Evolutionary conservation across 306 rosid genomes (phyloP).

Genomic region (Elaeagnus macrophylla): DNA sequence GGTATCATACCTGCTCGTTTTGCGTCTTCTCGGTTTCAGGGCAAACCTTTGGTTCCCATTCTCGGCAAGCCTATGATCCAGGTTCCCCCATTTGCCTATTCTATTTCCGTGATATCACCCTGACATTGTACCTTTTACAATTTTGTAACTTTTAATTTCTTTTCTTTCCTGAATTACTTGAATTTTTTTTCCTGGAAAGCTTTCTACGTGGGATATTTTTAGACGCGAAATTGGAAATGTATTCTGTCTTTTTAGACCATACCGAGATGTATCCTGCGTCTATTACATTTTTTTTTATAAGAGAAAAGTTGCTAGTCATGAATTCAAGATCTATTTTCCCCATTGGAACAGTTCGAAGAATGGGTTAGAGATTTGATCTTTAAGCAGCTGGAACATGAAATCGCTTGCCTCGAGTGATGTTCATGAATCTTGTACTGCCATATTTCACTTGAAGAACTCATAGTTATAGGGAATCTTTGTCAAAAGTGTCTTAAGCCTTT

Average conservation of each 20-base stretch:
- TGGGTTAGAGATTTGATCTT: too few relatives aligned
- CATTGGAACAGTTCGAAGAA: too few relatives aligned
- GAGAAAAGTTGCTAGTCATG: neutral
- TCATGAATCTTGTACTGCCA: too few relatives aligned
- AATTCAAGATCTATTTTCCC: neutral
- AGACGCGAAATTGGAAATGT: neutral
- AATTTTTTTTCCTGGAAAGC: neutral
- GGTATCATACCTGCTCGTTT: constrained; percentile 93
- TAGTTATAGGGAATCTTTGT: too few relatives aligned
- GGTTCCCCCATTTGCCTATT: constrained; percentile 22
- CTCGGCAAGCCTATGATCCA: constrained; percentile 99
- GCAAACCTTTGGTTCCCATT: constrained; percentile 81
- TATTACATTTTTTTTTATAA: neutral
- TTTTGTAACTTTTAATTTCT: neutral
- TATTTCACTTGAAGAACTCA: too few relatives aligned
- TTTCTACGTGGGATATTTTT: neutral
- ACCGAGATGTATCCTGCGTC: neutral
- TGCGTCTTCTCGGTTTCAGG: constrained; percentile 72
- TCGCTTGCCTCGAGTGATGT: too few relatives aligned
- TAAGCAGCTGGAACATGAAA: too few relatives aligned
- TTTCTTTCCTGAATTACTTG: neutral
- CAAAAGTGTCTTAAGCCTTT: too few relatives aligned
- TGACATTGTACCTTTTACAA: neutral
- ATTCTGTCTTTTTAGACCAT: neutral
- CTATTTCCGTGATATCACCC: neutral